These are phyloP conservation scores for Cylindrodendrum hubeiense DNA, from an alignment of 2,329 filamentous ascomycete genomes.

Conservation along the genomic window DNA sequence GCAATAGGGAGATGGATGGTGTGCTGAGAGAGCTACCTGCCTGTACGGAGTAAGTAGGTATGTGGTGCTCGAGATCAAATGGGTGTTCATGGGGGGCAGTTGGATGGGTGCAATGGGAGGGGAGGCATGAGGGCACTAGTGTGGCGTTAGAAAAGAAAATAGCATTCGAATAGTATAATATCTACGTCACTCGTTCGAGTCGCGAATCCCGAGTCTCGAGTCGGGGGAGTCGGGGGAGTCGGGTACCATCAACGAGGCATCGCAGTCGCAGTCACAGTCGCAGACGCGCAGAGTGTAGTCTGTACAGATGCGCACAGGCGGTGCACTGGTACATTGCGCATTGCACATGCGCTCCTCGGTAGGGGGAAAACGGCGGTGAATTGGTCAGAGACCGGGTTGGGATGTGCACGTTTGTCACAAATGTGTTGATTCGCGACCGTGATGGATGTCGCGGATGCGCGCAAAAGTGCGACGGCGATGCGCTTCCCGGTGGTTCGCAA, in stretches of 20 bases:
- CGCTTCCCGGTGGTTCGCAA: conserved; percentile 22
- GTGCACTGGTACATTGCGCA: neutral
- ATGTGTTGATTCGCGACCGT: neutral
- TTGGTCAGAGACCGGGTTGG: neutral
- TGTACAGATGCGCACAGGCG: neutral
- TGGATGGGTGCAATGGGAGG: too few species aligned
- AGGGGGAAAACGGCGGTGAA: neutral
- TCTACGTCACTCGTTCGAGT: neutral
- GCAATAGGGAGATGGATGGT: too few species aligned
- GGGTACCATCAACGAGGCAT: neutral
- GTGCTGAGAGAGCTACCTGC: too few species aligned
- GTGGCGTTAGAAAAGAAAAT: neutral
- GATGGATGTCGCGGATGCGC: neutral
- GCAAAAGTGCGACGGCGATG: neutral
- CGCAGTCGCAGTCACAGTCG: neutral
- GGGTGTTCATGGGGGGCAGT: too few species aligned
- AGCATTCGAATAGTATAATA: too few species aligned
- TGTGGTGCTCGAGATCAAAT: too few species aligned
- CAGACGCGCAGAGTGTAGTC: neutral
- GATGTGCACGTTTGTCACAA: neutral
- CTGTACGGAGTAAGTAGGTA: too few species aligned
- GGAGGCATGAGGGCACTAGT: too few species aligned
- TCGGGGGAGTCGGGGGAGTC: neutral
- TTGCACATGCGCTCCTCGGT: too few species aligned
- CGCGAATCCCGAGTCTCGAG: neutral